phyloP scores from a whole-genome alignment of 768 basidiomycete species.

The Termitomyces sp. region DNA sequence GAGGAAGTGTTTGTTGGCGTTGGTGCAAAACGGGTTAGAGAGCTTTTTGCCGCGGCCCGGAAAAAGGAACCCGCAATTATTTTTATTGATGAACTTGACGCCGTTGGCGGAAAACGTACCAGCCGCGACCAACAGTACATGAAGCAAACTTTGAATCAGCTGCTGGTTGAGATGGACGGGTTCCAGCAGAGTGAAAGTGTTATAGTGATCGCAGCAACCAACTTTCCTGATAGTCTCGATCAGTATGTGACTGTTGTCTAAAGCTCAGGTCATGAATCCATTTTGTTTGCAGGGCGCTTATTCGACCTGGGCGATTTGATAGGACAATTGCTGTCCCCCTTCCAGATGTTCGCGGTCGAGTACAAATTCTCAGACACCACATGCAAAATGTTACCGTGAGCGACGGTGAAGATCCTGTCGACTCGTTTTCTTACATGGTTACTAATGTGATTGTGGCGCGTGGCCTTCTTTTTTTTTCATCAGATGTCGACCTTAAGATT shows the following conservation, averaged over 20 bases:
- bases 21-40: slow-evolving; percentile 92
- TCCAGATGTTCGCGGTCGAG: slow-evolving; percentile 91
- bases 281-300: slow-evolving; percentile 64
- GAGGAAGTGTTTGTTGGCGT: slow-evolving; percentile 98
- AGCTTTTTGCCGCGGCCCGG: slow-evolving; percentile 90
- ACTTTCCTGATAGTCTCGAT: slow-evolving; percentile 94
- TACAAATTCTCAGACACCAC: slow-evolving; percentile 92
- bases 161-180: slow-evolving; percentile 96
- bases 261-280: slow-evolving; percentile 8
- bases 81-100: slow-evolving; percentile 96
- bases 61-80: slow-evolving; percentile 97
- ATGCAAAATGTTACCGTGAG: slow-evolving; percentile 75
- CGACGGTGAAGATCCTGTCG: slow-evolving; percentile 36
- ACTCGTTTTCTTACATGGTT: slow-evolving; percentile 4
- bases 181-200: slow-evolving; percentile 92
- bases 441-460: slow-evolving; percentile 9
- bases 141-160: slow-evolving; percentile 94
- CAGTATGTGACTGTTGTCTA: slow-evolving; percentile 47
- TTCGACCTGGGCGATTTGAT: slow-evolving; percentile 96
- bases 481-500: slow-evolving; percentile 81
- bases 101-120: slow-evolving; percentile 87
- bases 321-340: slow-evolving; percentile 88
- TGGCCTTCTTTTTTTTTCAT: slow-evolving; percentile 13
- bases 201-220: slow-evolving; percentile 96
- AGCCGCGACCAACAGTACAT: slow-evolving; percentile 83